These are phyloP conservation scores for Tricholoma flavovirens DNA, from an alignment of 768 basidiomycete genomes.

Conservation along the genomic window DNA sequence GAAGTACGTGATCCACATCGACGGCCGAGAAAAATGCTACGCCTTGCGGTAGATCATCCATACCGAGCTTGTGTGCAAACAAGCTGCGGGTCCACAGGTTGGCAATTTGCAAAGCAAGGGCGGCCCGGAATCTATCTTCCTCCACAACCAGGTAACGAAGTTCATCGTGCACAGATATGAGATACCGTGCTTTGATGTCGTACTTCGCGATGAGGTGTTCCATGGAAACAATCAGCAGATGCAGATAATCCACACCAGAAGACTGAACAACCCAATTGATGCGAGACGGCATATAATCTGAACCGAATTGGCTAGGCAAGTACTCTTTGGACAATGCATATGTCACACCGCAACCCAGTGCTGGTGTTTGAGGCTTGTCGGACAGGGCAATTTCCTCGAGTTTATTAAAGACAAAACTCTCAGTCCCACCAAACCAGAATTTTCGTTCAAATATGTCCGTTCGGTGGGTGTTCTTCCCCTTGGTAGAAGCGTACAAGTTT, in stretches of 20 bases:
- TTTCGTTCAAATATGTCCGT: constrained; percentile 69
- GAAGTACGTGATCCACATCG: constrained; percentile 82
- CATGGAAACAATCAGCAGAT: constrained; percentile 94
- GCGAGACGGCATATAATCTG: constrained; percentile 90
- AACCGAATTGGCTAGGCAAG: constrained; percentile 72
- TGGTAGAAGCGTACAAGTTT: constrained; percentile 86
- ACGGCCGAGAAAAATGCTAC: constrained; percentile 98
- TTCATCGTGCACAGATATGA: constrained; percentile 97
- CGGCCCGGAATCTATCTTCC: constrained; percentile 83
- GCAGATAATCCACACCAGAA: constrained; percentile 96
- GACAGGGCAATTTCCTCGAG: constrained; percentile 91
- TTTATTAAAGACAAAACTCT: constrained; percentile 97
- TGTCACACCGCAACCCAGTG: constrained; percentile 91
- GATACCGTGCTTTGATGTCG: constrained; percentile 83
- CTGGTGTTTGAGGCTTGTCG: constrained; percentile 84
- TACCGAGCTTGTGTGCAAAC: constrained; percentile 89
- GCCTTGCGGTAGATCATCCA: constrained; percentile 93
- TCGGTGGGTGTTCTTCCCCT: constrained; percentile 83
- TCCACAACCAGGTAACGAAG: constrained; percentile 90
- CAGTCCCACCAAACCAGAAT: constrained; percentile 97
- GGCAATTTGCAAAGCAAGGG: constrained; percentile 89
- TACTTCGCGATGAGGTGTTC: constrained; percentile 78
- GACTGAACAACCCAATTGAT: constrained; percentile 99
- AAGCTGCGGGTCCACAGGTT: constrained; percentile 92
- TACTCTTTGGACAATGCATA: constrained; percentile 88